These are phyloP conservation scores for Russula dissimulans DNA, from an alignment of 768 basidiomycete species.

Conservation along the genomic window DNA sequence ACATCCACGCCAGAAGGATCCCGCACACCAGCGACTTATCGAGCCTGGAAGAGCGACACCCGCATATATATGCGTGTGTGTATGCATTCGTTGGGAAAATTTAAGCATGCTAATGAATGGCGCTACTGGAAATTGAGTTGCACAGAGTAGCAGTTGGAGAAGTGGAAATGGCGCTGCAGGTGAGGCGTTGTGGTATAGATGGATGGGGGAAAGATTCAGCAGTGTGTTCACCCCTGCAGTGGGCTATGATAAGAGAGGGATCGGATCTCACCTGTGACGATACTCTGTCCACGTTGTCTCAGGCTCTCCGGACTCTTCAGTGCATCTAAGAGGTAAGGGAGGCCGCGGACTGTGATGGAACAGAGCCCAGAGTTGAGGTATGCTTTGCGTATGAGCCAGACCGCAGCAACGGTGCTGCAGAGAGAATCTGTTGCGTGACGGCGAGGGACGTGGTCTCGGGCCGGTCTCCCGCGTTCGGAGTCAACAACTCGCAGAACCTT, in stretches of 20 bases:
- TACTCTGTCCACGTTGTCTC: conserved; percentile 43
- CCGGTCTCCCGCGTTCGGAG: not conserved
- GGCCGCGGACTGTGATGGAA: conserved; percentile 60
- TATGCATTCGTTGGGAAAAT: too few species aligned
- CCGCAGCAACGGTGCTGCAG: conserved; percentile 48
- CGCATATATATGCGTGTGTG: not conserved
- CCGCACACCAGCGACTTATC: conserved; percentile 90
- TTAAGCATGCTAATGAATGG: too few species aligned
- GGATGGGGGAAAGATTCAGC: not conserved
- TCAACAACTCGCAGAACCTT: too few species aligned
- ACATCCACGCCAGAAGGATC: conserved; percentile 56
- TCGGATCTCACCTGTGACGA: conserved; percentile 57
- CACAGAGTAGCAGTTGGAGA: not conserved
- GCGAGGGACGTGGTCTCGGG: not conserved
- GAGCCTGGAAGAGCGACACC: conserved; percentile 35
- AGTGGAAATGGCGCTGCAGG: conserved; percentile 19
- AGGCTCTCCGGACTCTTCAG: conserved; percentile 37
- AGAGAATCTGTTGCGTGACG: conserved; percentile 27
- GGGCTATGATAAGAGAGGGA: not conserved
- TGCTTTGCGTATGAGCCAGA: conserved; percentile 73
- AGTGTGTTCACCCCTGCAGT: not conserved
- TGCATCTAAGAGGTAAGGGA: conserved; percentile 55
- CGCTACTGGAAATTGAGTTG: too few species aligned
- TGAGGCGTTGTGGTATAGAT: not conserved
- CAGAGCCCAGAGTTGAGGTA: conserved; percentile 61